Percentiles rank a stretch among this genome's conserved stretches.
These are phyloP conservation scores for Ganoderma multipileum DNA, from an alignment of 1,284 basidiomycete species.

Conservation along the genomic window DNA sequence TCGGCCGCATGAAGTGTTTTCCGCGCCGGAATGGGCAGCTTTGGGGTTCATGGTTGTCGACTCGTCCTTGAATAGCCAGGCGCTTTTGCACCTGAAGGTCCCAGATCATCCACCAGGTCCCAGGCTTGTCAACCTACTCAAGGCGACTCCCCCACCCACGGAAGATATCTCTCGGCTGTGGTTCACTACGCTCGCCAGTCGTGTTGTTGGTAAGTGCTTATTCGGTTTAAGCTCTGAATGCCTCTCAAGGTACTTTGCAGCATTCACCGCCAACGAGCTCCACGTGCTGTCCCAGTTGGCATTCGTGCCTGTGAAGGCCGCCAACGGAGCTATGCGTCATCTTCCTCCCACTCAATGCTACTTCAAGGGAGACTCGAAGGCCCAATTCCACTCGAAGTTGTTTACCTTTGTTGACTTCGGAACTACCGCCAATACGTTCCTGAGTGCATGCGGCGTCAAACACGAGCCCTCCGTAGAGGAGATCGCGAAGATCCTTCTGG, in stretches of 20 bases:
- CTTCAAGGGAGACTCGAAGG: conserved; percentile 58
- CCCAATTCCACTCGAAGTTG: conserved; percentile 73
- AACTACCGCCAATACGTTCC: conserved; percentile 80
- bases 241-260: conserved; percentile 40
- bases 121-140: conserved; percentile 69
- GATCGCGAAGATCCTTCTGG: conserved; percentile 68
- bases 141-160: conserved; percentile 68
- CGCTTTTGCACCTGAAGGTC: conserved; percentile 75
- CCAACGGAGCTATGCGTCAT: conserved; percentile 48
- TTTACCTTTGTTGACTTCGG: conserved; percentile 95
- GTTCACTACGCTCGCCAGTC: conserved; percentile 82
- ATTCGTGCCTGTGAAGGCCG: conserved; percentile 60
- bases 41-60: conserved; percentile 81
- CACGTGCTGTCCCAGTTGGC: conserved; percentile 54
- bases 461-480: conserved; percentile 90
- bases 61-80: conserved; percentile 60
- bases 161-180: conserved; percentile 64
- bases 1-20: conserved; percentile 75
- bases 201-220: conserved; percentile 64
- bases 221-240: not conserved
- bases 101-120: conserved; percentile 76
- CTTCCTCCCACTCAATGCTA: conserved; percentile 75
- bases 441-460: conserved; percentile 88
- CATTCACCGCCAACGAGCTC: conserved; percentile 56
- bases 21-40: conserved; percentile 70